Base-by-base conservation (phyloP, 495 filamentous ascomycete species). In the Evernia prunastri region DNA sequence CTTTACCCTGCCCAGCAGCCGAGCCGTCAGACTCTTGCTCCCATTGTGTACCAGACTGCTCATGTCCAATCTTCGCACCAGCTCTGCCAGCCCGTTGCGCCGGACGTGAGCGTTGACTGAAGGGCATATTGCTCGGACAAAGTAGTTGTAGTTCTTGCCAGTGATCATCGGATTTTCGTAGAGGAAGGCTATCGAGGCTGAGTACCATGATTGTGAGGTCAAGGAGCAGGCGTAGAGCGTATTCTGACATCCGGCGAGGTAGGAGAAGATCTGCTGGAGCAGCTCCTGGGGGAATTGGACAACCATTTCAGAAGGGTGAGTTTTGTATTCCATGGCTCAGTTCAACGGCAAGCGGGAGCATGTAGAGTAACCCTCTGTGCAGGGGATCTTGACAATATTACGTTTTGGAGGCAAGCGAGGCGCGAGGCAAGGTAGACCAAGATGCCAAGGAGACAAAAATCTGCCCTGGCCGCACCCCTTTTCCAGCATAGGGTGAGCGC, bases 161-260 rank as follows among this genome's bases (percentile, higher is more conserved):
- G 68, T 68, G 8, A 89, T 69, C 45, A 70, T 65, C 0, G 86
- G 86, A 3, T 68, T 62, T 25, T 73, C 71, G 68, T 88, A 91
- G n/a, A 91, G 80, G 27, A 74, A 72, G 0, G 78, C 66, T 11
- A 86, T 77, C 17, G 79, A 76, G 7, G 78, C 79, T 13, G 79
- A 77, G 69, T 89, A 88, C 88, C 88, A 91, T 61, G 86, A 78
- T 18, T 79, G 79, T 10, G 80, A 85, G 18, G 89, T 79, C 25
- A 87, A 75, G 68, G 80, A 81, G 69, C 82, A 84, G 0, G 75
- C 74, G 66, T 79, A 73, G n/a, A 89, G 73, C 13, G 74, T 76
- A 15, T 39, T 23, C 67, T 86, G 85, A 17, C 8, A 56, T 47
- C 49, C 61, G 49, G 70, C 69, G 27, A 77, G 37, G 62, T 73